phyloP scores from a whole-genome alignment of 208 protist species.

The Leishmania tarentolae region DNA sequence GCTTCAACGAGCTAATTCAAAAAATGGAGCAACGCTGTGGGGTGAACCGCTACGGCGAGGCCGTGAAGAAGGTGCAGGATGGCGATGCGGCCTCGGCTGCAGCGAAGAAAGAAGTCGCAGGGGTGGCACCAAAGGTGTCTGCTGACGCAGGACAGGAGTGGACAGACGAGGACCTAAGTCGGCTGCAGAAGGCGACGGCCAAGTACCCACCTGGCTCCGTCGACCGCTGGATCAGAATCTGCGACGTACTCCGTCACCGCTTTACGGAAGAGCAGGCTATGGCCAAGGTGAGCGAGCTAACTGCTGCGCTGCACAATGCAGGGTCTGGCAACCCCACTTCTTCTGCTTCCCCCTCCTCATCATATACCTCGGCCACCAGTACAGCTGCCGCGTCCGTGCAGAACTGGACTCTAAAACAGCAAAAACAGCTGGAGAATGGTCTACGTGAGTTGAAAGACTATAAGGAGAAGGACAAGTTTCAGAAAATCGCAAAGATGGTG shows the following conservation, averaged over 20 bases:
- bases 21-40: constrained; percentile 69
- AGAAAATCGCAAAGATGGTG: constrained; percentile 94
- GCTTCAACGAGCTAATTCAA: constrained; percentile 70
- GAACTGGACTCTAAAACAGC: constrained; percentile 94
- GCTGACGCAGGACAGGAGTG: constrained; percentile 49
- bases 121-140: constrained; percentile 2
- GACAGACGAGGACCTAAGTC: constrained; percentile 91
- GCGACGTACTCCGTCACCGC: constrained; percentile 66
- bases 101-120: constrained; percentile 12
- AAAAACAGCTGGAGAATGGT: constrained; percentile 94
- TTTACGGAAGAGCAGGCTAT: constrained; percentile 92
- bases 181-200: constrained; percentile 94
- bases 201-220: constrained; percentile 93
- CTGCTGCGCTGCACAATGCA: constrained; percentile 52
- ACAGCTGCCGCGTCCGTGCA: constrained; percentile 42
- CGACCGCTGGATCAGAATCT: constrained; percentile 94
- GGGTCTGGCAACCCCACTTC: constrained; percentile 31
- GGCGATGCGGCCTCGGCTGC: constrained; percentile 10
- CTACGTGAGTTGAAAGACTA: constrained; percentile 93
- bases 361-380: constrained; percentile 25
- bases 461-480: constrained; percentile 95
- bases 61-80: constrained; percentile 64
- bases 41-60: constrained; percentile 82
- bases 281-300: constrained; percentile 90
- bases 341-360: constrained; percentile 20